These are phyloP conservation scores for Ilyonectria robusta DNA, from an alignment of 2,329 filamentous ascomycete species.

Conservation along the genomic window DNA sequence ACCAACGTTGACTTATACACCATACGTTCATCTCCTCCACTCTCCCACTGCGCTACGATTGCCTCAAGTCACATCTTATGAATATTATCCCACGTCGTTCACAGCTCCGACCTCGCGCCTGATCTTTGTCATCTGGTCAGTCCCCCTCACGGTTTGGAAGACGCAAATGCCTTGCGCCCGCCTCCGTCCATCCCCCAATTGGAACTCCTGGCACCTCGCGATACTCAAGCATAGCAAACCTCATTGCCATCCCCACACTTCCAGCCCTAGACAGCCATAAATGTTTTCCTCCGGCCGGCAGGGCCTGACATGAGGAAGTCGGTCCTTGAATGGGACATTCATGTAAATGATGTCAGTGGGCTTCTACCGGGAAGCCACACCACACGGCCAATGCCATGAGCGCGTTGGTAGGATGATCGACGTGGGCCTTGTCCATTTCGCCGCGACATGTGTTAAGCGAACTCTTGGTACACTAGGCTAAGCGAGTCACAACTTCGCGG, in stretches of 20 bases:
- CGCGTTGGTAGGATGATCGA: conserved; percentile 5
- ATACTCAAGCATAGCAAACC: neutral
- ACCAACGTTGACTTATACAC: neutral
- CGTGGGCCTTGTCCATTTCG: conserved; percentile 8
- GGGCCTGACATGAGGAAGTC: neutral
- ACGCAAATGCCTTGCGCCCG: neutral
- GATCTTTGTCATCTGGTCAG: neutral
- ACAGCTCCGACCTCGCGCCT: neutral
- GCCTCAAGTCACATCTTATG: neutral
- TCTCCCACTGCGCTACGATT: neutral
- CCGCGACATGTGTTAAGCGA: neutral
- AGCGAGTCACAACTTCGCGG: neutral
- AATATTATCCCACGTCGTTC: neutral
- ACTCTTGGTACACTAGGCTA: neutral
- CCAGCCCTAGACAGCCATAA: neutral
- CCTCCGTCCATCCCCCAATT: neutral
- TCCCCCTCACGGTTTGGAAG: neutral
- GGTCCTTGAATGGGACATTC: neutral
- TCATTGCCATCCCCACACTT: neutral
- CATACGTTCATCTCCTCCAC: neutral
- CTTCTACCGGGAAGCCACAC: neutral
- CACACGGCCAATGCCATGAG: neutral
- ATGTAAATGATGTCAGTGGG: conserved; percentile 38
- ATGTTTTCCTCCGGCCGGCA: neutral
- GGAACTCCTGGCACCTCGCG: neutral